Percentiles rank a stretch among this genome's conserved stretches.
Evolutionary conservation across 768 basidiomycete genomes (phyloP).

Genomic region (Dentipellis fragilis): DNA sequence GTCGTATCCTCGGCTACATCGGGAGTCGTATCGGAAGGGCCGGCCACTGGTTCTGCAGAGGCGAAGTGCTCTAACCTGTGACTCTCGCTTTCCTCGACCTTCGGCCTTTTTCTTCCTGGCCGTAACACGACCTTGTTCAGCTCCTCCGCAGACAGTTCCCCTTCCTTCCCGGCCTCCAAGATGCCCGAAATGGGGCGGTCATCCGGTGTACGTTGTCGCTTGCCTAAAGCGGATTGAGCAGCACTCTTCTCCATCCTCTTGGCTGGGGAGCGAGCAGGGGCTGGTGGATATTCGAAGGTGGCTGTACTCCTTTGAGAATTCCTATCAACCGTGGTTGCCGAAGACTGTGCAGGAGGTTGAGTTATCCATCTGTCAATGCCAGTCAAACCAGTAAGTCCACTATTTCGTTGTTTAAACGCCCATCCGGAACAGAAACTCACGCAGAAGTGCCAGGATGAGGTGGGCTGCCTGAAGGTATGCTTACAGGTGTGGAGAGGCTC

Average conservation of each 20-base stretch:
- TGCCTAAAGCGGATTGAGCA: slow-evolving; percentile 47
- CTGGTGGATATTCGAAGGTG: slow-evolving; percentile 12
- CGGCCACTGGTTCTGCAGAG: background rate
- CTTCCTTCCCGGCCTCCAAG: slow-evolving; percentile 34
- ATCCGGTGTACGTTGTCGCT: slow-evolving; percentile 47
- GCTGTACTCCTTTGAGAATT: slow-evolving; percentile 6
- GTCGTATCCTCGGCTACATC: background rate
- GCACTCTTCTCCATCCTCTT: slow-evolving; percentile 24
- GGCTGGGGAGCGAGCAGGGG: slow-evolving; percentile 9
- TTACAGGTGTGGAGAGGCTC: slow-evolving; percentile 2
- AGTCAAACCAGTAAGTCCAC: background rate
- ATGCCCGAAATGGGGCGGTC: slow-evolving; percentile 32
- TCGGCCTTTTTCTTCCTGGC: slow-evolving; percentile 46
- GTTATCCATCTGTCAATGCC: background rate
- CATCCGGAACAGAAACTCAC: slow-evolving; percentile 1
- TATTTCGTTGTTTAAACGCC: background rate
- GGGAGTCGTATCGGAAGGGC: slow-evolving; percentile 1
- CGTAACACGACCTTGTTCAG: slow-evolving; percentile 28
- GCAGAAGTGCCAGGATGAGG: slow-evolving; percentile 1
- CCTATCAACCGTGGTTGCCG: slow-evolving; percentile 1
- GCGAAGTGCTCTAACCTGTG: background rate
- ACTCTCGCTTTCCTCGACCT: slow-evolving; percentile 16
- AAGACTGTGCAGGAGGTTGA: slow-evolving; percentile 1
- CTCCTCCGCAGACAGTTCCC: slow-evolving; percentile 26
- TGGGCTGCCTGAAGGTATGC: slow-evolving; percentile 2